Conservation (phyloP, 257 asterid genomes). For the Asclepias syriaca region DNA sequence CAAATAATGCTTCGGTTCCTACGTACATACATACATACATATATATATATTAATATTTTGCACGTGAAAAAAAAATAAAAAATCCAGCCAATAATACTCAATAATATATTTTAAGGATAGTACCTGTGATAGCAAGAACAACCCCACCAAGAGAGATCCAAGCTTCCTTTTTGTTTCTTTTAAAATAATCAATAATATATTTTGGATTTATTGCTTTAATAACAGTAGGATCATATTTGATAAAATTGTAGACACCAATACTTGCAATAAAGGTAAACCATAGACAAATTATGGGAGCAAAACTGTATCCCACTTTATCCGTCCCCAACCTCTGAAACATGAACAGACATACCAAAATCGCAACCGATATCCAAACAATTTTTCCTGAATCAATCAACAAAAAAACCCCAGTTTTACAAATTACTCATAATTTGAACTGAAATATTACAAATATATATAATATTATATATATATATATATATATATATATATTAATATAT, state of each 20-base stretch:
- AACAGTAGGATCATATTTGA: conserved; percentile 40
- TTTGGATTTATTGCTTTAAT: conserved; percentile 45
- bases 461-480: too few species aligned
- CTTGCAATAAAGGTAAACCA: conserved; percentile 48
- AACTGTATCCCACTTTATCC: conserved; percentile 56
- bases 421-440: not conserved
- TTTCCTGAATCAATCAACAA: conserved; percentile 19
- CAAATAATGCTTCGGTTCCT: conserved; percentile 71
- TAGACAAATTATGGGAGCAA: conserved; percentile 46
- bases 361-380: conserved; percentile 41
- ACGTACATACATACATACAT: not conserved
- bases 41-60: too few species aligned
- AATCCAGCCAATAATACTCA: too few species aligned
- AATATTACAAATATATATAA: too few species aligned
- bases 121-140: conserved; percentile 52
- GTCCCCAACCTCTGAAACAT: conserved; percentile 52
- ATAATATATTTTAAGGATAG: too few species aligned
- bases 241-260: conserved; percentile 52
- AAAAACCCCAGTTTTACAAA: not conserved
- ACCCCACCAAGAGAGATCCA: conserved; percentile 69
- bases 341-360: conserved; percentile 44
- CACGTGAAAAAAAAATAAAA: too few species aligned
- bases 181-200: conserved; percentile 42
- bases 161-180: conserved; percentile 35
- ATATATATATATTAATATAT: too few species aligned